phyloP scores from a whole-genome alignment of 495 filamentous ascomycete genomes.

The Cenococcum geophilum region DNA sequence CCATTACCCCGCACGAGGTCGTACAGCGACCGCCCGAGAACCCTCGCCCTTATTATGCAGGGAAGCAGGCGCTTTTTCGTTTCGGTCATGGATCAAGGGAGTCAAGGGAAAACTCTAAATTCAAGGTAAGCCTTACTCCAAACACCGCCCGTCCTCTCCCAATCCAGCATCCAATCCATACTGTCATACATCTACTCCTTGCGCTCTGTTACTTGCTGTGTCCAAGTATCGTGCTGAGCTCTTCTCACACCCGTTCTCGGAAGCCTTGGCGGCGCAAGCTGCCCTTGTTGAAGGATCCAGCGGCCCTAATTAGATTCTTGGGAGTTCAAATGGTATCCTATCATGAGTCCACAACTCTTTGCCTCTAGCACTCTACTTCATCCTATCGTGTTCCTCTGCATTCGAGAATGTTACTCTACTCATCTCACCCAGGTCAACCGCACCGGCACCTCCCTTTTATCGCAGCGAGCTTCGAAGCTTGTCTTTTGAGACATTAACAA shows the following conservation, averaged over 20 bases:
- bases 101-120: constrained; percentile 32
- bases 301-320: not conserved
- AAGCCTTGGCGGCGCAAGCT: not conserved
- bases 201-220: constrained; percentile 6
- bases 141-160: not conserved
- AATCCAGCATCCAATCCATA: not conserved
- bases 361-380: not conserved
- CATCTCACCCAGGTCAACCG: constrained; percentile 9
- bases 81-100: not conserved
- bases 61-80: not conserved
- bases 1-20: no score
- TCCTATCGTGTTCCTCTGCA: not conserved
- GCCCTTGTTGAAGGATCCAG: not conserved
- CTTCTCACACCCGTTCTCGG: constrained; percentile 9
- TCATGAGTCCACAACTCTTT: not conserved
- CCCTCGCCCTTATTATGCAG: no score
- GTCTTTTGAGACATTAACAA: constrained; percentile 18
- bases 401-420: constrained; percentile 26
- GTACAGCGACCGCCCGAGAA: no score
- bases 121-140: constrained; percentile 6
- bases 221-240: not conserved
- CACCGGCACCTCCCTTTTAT: constrained; percentile 10
- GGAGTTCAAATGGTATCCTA: not conserved
- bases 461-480: constrained; percentile 15
- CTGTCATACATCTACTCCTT: not conserved